Conservation (phyloP, 2,329 filamentous ascomycete species). For the Pestalotiopsis sp. region DNA sequence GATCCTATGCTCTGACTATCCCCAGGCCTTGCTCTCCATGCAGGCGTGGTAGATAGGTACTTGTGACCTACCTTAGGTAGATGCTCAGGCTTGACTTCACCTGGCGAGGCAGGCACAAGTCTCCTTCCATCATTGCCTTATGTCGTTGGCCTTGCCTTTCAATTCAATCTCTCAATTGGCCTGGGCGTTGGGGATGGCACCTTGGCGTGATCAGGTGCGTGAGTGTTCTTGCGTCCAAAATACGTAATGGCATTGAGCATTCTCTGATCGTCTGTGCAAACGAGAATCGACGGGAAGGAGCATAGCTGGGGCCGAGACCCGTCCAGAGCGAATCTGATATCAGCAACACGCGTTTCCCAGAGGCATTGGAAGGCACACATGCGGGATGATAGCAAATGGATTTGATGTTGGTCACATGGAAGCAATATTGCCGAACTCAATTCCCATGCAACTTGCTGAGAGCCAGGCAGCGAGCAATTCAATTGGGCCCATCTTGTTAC, state of each 20-base stretch:
- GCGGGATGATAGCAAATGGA: neutral
- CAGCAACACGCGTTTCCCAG: neutral
- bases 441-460: too few species aligned
- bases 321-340: neutral
- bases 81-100: too few species aligned
- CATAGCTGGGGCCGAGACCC: neutral
- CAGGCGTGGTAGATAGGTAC: too few species aligned
- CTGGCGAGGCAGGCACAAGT: too few species aligned
- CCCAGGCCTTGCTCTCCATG: too few species aligned
- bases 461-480: too few species aligned
- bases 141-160: too few species aligned
- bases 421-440: too few species aligned
- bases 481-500: neutral
- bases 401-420: neutral
- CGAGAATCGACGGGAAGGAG: neutral
- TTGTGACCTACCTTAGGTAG: too few species aligned
- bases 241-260: neutral
- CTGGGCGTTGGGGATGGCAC: too few species aligned
- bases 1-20: too few species aligned
- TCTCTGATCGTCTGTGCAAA: neutral
- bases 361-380: neutral
- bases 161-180: too few species aligned
- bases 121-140: neutral
- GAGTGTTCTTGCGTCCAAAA: neutral
- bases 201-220: neutral